Evolutionary conservation across 2,329 filamentous ascomycete genomes (phyloP), one percentile per base, ranked within the genome.

Genomic region (Calonectria naviculata): DNA sequence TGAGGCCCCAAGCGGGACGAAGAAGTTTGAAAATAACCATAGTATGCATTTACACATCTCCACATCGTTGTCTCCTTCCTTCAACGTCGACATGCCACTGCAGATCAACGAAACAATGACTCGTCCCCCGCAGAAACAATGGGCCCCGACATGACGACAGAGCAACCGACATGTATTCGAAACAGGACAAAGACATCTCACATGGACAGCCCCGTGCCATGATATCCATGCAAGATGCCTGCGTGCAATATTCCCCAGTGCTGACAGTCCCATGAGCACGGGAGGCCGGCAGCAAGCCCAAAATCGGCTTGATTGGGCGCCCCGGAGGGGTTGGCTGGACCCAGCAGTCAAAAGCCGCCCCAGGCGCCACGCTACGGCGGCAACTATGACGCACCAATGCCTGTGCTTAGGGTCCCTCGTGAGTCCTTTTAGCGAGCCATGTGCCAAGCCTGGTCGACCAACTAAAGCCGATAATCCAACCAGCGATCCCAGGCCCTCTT

Each of bases 341-440:
- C 49, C 49, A 21, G 13, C 26, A 28, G 24, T 15, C 52, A 58
- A 42, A 24, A n/a, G 58, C 54, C 68, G 68, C 68, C 62, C 38
- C 36, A 62, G 24, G 54, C 68, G 63, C 68, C 47, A 15, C 46
- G 56, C 68, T 56, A 66, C 36, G 28, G 54, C 49, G 29, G 68
- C 63, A 46, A 56, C 63, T 24, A 65, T 70, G 62, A 70, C 68
- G 68, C 42, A 46, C 21, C 34, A 28, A 19, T 17, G 13, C 19
- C 38, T 54, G 21, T 36, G 52, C 52, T 56, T 47, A 47, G 49
- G 60, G 60, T 42, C 38, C 63, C 63, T 62, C 68, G 68, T 66
- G 68, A 41, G 17, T 31, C 7, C 21, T 6, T 38, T 58, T 38
- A 62, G 54, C 24, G 36, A 29, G 52, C 42, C 52, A 58, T 58